These are phyloP conservation scores for Entomortierella beljakovae DNA, from an alignment of 192 early-diverging fungal genomes.

Conservation along the genomic window DNA sequence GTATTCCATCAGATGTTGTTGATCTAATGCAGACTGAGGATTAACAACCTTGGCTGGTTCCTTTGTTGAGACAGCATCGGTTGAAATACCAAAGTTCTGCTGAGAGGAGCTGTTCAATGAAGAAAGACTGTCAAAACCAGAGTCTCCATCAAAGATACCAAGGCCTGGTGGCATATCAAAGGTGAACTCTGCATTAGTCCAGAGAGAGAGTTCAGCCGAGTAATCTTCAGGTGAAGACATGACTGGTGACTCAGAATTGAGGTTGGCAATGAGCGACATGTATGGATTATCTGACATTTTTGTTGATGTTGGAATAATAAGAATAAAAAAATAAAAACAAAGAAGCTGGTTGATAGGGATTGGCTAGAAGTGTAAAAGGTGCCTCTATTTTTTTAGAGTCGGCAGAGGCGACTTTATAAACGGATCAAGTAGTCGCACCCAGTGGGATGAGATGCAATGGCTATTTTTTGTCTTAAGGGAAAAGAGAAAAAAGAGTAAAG, in stretches of 20 bases:
- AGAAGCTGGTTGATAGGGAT: background rate
- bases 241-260: constrained; percentile 44
- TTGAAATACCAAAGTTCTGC: background rate
- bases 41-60: constrained; percentile 16
- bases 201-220: constrained; percentile 75
- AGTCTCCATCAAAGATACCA: constrained; percentile 64
- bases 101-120: constrained; percentile 39
- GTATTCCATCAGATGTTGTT: constrained; percentile 55
- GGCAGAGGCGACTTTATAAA: constrained; percentile 51
- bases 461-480: constrained; percentile 16
- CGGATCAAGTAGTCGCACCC: constrained; percentile 22
- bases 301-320: background rate
- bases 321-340: background rate
- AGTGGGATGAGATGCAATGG: constrained; percentile 49
- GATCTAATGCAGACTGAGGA: constrained; percentile 48
- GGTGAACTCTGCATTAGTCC: constrained; percentile 76
- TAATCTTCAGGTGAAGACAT: constrained; percentile 65
- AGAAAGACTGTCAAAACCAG: constrained; percentile 37
- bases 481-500: constrained; percentile 25
- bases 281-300: constrained; percentile 42
- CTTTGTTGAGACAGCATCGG: background rate
- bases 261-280: constrained; percentile 51
- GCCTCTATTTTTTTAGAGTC: constrained; percentile 47
- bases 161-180: constrained; percentile 70
- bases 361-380: constrained; percentile 5